Conservation (phyloP, 768 basidiomycete species). For the Boletus reticulatus region DNA sequence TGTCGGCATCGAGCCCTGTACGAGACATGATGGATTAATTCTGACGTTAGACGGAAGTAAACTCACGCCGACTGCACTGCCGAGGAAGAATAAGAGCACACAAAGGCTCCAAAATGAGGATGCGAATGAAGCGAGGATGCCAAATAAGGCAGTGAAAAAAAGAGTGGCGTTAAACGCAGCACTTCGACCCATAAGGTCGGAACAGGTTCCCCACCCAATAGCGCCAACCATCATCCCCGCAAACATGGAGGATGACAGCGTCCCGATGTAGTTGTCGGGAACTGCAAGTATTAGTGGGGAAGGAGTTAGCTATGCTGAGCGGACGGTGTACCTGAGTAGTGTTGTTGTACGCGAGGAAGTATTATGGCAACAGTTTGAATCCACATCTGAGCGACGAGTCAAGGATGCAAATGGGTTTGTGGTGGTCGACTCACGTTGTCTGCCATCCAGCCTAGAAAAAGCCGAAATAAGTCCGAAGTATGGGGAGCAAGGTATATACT, state of each 20-base stretch:
- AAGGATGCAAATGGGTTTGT: conserved; percentile 15
- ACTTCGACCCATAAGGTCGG: conserved; percentile 85
- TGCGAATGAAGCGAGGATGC: conserved; percentile 73
- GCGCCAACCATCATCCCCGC: conserved; percentile 98
- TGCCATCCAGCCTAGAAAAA: conserved; percentile 77
- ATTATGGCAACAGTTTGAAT: conserved; percentile 89
- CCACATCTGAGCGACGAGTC: conserved; percentile 71
- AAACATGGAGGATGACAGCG: conserved; percentile 86
- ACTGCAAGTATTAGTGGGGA: conserved; percentile 41
- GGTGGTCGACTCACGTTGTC: conserved; percentile 64
- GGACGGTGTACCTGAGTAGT: conserved; percentile 64
- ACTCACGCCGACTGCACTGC: conserved; percentile 89
- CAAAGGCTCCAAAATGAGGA: conserved; percentile 70
- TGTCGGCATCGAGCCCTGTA: conserved; percentile 91
- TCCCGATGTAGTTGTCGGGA: conserved; percentile 73
- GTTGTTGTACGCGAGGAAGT: conserved; percentile 92
- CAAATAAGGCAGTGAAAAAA: conserved; percentile 87
- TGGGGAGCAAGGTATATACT: conserved; percentile 26
- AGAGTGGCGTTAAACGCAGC: conserved; percentile 92
- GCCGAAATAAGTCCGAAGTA: background rate
- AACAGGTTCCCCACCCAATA: conserved; percentile 90
- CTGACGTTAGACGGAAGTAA: background rate
- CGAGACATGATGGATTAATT: background rate
- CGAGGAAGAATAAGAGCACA: conserved; percentile 78
- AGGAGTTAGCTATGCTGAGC: conserved; percentile 3